Conservation (phyloP, 2,329 filamentous ascomycete genomes). For the Diplodia sapinea region DNA sequence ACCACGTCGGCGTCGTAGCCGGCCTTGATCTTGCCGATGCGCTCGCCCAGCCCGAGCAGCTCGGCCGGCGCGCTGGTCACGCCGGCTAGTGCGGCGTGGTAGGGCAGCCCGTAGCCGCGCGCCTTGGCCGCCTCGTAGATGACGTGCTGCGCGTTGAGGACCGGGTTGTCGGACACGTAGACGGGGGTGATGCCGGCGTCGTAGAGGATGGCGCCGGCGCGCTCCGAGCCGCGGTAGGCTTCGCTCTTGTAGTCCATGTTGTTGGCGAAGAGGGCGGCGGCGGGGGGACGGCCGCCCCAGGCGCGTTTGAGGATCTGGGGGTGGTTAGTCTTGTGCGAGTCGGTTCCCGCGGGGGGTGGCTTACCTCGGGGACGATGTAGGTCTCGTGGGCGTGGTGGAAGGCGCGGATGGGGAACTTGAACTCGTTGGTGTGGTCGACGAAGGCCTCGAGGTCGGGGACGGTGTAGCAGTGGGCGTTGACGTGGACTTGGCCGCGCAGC, state of each 20-base stretch:
- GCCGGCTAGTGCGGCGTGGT: constrained; percentile 49
- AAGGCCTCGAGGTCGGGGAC: constrained; percentile 72
- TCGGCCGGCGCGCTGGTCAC: constrained; percentile 51
- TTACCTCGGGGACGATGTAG: constrained; percentile 67
- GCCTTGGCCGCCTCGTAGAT: constrained; percentile 62
- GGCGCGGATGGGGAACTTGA: constrained; percentile 68
- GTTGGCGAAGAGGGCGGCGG: constrained; percentile 69
- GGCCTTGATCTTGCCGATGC: constrained; percentile 50
- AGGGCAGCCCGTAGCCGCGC: constrained; percentile 50
- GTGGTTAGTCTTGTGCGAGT: not conserved
- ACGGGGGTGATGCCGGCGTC: constrained; percentile 69
- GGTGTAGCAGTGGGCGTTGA: constrained; percentile 76
- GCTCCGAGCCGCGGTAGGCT: constrained; percentile 68
- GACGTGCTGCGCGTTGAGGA: constrained; percentile 72
- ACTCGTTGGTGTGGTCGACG: constrained; percentile 73
- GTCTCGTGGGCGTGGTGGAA: constrained; percentile 75
- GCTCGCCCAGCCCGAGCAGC: constrained; percentile 47
- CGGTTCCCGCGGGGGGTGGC: no score
- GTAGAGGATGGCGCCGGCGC: constrained; percentile 69
- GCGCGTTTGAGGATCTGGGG: constrained; percentile 42
- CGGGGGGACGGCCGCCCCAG: constrained; percentile 46
- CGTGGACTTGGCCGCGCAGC: constrained; percentile 69
- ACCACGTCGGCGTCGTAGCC: constrained; percentile 53
- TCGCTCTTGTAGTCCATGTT: constrained; percentile 77
- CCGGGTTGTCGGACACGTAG: constrained; percentile 74